These are phyloP conservation scores for Galeopsis tetrahit DNA, from an alignment of 257 asterid species.

Conservation along the genomic window DNA sequence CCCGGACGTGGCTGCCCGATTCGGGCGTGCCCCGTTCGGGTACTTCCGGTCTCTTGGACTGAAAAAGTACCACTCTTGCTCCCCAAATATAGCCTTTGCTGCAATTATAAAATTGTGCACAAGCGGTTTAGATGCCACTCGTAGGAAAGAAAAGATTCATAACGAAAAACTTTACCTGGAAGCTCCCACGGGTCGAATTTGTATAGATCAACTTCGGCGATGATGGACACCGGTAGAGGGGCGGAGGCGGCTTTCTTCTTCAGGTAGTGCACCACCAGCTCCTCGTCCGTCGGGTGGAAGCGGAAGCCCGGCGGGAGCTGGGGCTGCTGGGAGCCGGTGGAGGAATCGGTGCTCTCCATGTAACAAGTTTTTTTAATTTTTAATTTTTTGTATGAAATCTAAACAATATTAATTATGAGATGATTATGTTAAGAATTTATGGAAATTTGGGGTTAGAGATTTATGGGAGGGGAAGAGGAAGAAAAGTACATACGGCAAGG, in stretches of 20 bases:
- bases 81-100: slow-evolving; percentile 68
- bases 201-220: slow-evolving; percentile 67
- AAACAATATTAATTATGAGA: not conserved
- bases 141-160: not conserved
- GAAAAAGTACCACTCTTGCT: slow-evolving; percentile 70
- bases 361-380: not conserved
- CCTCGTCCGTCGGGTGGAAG: slow-evolving; percentile 75
- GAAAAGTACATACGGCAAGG: slow-evolving; percentile 25
- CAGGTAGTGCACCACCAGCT: slow-evolving; percentile 65
- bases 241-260: slow-evolving; percentile 53
- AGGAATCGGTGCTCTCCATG: slow-evolving; percentile 65
- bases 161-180: slow-evolving; percentile 41
- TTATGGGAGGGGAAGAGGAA: slow-evolving; percentile 23
- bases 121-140: not conserved
- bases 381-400: not conserved
- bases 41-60: slow-evolving; percentile 66
- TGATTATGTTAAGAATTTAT: not conserved
- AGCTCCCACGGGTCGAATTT: slow-evolving; percentile 73
- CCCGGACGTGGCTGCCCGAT: slow-evolving; percentile 63
- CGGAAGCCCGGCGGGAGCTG: slow-evolving; percentile 73
- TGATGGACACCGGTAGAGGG: slow-evolving; percentile 63
- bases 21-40: slow-evolving; percentile 63
- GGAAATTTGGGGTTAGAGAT: slow-evolving; percentile 28
- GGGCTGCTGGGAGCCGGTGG: slow-evolving; percentile 54
- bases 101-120: slow-evolving; percentile 20